These are phyloP conservation scores for Puccinia brachypodii DNA, from an alignment of 1,284 basidiomycete genomes.

Conservation along the genomic window DNA sequence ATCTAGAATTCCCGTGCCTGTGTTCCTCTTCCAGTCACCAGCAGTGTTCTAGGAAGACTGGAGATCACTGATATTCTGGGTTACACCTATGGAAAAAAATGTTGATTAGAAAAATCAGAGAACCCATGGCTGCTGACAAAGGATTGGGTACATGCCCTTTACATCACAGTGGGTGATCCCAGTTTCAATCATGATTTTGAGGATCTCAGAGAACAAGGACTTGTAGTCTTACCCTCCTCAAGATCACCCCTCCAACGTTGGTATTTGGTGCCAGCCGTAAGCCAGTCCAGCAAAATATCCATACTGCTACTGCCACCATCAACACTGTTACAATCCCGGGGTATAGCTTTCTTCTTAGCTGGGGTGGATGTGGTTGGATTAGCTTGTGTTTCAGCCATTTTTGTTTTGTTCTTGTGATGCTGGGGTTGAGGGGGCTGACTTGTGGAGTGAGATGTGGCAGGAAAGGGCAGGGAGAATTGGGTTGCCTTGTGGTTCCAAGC, in stretches of 20 bases:
- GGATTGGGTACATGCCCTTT: constrained; percentile 54
- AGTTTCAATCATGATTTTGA: constrained; percentile 50
- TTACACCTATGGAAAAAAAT: background rate
- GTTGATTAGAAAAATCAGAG: background rate
- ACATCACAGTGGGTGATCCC: constrained; percentile 53
- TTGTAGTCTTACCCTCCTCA: background rate
- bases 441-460: background rate
- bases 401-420: background rate
- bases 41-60: constrained; percentile 4
- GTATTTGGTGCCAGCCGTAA: background rate
- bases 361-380: background rate
- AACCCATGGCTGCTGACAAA: background rate
- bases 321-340: background rate
- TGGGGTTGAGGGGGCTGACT: background rate
- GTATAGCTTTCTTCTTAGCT: background rate
- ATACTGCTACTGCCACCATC: constrained; percentile 2
- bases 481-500: background rate
- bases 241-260: background rate
- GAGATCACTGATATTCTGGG: constrained; percentile 13
- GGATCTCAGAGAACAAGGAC: constrained; percentile 1
- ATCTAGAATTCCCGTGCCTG: background rate
- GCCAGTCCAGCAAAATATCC: constrained; percentile 10
- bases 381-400: background rate
- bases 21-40: background rate
- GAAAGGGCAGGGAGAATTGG: background rate